Evolutionary conservation across 2,329 filamentous ascomycete species (phyloP).

Genomic region (Colletotrichum kahawae): DNA sequence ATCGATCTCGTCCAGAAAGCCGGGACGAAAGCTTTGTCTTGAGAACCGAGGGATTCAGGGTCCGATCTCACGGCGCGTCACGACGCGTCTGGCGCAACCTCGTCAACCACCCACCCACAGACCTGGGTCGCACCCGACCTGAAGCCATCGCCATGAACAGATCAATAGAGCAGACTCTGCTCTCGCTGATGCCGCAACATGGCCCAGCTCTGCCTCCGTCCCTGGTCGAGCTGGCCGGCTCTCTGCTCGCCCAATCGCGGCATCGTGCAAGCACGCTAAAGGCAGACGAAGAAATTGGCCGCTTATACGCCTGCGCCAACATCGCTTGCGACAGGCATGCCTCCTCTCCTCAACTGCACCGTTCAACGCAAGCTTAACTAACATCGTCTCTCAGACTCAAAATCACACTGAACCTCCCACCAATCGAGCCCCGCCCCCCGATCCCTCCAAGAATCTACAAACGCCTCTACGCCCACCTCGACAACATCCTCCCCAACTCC

Average conservation of each 20-base stretch:
- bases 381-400: constrained; percentile 60
- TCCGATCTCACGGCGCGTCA: neutral
- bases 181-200: constrained; percentile 76
- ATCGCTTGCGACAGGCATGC: constrained; percentile 83
- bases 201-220: constrained; percentile 69
- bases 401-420: constrained; percentile 75
- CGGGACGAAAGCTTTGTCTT: neutral
- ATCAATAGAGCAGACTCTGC: constrained; percentile 74
- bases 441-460: constrained; percentile 83
- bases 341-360: neutral
- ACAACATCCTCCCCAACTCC: constrained; percentile 67
- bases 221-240: constrained; percentile 74
- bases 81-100: constrained; percentile 6
- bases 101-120: neutral
- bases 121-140: neutral
- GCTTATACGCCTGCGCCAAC: constrained; percentile 83
- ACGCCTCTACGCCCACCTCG: constrained; percentile 81
- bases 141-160: constrained; percentile 65
- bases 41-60: neutral
- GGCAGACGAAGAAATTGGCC: constrained; percentile 85
- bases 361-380: neutral
- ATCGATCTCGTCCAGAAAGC: neutral
- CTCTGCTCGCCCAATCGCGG: constrained; percentile 80
- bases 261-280: constrained; percentile 79
- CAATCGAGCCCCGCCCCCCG: constrained; percentile 76